Evolutionary conservation across 352 stramenopile genomes (phyloP).

Genomic region (Phytophthora pseudosyringae): DNA sequence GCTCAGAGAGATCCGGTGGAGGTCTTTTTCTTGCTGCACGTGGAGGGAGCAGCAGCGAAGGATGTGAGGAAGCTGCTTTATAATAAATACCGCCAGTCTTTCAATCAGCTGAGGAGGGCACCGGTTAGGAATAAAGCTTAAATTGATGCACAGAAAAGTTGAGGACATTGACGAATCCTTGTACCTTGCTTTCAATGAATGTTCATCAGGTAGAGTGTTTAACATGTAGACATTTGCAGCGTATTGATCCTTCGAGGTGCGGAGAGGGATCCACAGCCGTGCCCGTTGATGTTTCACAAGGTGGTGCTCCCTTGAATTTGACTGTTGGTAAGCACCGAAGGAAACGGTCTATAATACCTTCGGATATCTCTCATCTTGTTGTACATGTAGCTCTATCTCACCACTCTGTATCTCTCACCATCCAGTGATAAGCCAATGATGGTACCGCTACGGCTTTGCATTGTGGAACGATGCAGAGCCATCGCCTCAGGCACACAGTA

Average conservation of each 20-base stretch:
- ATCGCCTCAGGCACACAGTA: background rate
- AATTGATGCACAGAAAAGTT: background rate
- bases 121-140: background rate
- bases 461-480: background rate
- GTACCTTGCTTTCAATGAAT: too few species aligned
- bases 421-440: background rate
- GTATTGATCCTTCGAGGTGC: too few species aligned
- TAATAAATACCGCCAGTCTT: background rate
- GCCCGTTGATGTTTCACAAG: too few species aligned
- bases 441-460: background rate
- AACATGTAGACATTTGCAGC: too few species aligned
- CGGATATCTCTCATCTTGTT: too few species aligned
- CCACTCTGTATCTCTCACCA: background rate
- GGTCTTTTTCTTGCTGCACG: conserved; percentile 1
- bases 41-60: background rate
- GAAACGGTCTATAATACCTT: too few species aligned
- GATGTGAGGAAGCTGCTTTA: conserved; percentile 4
- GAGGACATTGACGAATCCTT: too few species aligned
- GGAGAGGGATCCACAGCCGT: too few species aligned
- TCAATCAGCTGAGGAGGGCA: background rate
- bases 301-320: too few species aligned
- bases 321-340: too few species aligned
- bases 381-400: too few species aligned
- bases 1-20: background rate
- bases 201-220: too few species aligned